phyloP scores from a whole-genome alignment of 192 early-diverging fungal genomes.

The Linnemannia schmuckeri region DNA sequence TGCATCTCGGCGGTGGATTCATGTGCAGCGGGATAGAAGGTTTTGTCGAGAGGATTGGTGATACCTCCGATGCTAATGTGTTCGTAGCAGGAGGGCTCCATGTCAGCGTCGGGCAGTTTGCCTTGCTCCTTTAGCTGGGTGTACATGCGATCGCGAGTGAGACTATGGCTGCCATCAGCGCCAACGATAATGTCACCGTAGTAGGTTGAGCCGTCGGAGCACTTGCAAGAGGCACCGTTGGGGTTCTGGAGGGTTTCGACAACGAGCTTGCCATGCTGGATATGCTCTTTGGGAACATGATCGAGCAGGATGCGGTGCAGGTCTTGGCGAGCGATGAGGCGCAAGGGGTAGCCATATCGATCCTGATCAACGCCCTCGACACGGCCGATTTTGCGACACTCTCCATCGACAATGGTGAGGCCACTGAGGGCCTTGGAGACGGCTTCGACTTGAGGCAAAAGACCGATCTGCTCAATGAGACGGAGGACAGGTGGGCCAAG shows the following conservation, averaged over 20 bases:
- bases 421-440: constrained; percentile 27
- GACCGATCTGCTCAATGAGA: constrained; percentile 47
- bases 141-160: constrained; percentile 34
- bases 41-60: constrained; percentile 24
- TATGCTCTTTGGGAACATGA: constrained; percentile 12
- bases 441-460: constrained; percentile 27
- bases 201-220: constrained; percentile 40
- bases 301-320: constrained; percentile 17
- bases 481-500: constrained; percentile 42
- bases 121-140: constrained; percentile 17
- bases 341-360: constrained; percentile 31
- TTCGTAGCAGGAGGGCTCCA: constrained; percentile 27
- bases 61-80: constrained; percentile 15
- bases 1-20: constrained; percentile 5
- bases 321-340: constrained; percentile 14
- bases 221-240: constrained; percentile 39
- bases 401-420: constrained; percentile 24
- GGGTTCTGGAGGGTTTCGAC: constrained; percentile 31
- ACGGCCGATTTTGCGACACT: constrained; percentile 10
- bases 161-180: constrained; percentile 30
- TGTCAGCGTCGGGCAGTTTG: constrained; percentile 15
- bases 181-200: constrained; percentile 51
- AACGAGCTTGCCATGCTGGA: constrained; percentile 35
- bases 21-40: constrained; percentile 16
- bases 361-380: constrained; percentile 20